Conservation (phyloP, 306 rosid genomes). For the Geum urbanum region DNA sequence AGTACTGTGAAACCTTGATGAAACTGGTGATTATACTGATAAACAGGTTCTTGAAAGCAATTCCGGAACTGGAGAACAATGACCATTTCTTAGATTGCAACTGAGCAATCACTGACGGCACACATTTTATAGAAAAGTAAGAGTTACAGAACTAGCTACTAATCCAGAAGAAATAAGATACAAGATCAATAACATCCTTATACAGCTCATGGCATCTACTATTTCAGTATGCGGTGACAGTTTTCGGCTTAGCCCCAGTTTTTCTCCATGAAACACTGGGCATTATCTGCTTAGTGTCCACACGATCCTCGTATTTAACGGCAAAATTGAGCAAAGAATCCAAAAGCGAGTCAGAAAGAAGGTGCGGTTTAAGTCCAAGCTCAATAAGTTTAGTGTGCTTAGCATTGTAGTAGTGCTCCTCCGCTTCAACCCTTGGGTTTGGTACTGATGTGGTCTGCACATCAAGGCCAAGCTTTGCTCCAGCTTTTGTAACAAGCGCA, state of each 20-base stretch:
- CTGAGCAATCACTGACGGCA: constrained; percentile 16
- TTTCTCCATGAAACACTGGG: constrained; percentile 91
- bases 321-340: constrained; percentile 91
- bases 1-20: not conserved
- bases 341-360: constrained; percentile 86
- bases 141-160: not conserved
- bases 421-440: constrained; percentile 94
- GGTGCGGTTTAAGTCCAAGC: constrained; percentile 85
- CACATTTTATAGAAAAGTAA: not conserved
- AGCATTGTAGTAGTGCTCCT: constrained; percentile 97
- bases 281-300: constrained; percentile 87
- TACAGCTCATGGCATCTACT: constrained; percentile 9
- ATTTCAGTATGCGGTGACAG: constrained; percentile 43
- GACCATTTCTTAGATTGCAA: constrained; percentile 20
- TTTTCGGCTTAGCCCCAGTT: constrained; percentile 67
- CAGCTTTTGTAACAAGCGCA: constrained; percentile 66
- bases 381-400: constrained; percentile 86
- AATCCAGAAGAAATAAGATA: not conserved
- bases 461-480: constrained; percentile 72
- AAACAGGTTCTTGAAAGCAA: not conserved
- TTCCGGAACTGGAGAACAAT: not conserved
- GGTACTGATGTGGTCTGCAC: constrained; percentile 76
- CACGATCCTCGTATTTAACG: constrained; percentile 64
- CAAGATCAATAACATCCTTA: not conserved
- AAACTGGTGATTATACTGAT: not conserved